A percentile compares a stretch with the other conserved stretches of the same genome.
Conservation (phyloP, 1,139 yeast genomes). For the Sugiyamaella grinbergsii region DNA sequence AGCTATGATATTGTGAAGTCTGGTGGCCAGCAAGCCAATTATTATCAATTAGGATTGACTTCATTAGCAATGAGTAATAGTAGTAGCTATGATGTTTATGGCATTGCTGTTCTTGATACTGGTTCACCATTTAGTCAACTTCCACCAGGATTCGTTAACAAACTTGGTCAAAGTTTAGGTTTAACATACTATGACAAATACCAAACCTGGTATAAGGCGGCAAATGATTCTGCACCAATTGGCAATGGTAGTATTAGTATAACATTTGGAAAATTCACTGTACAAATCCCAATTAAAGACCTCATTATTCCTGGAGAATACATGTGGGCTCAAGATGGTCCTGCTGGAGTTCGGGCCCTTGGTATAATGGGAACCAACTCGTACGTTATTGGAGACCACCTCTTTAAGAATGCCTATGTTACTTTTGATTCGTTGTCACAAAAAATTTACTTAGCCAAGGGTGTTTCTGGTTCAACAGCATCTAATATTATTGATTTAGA, state of each 20-base stretch:
- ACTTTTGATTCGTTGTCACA: slow-evolving; percentile 68
- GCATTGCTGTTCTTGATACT: slow-evolving; percentile 54
- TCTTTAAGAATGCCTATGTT: slow-evolving; percentile 67
- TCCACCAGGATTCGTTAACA: slow-evolving; percentile 39
- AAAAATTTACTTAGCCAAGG: slow-evolving; percentile 65
- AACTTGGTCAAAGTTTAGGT: slow-evolving; percentile 34
- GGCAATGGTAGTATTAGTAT: slow-evolving; percentile 29
- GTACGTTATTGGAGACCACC: slow-evolving; percentile 66
- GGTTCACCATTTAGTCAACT: slow-evolving; percentile 42
- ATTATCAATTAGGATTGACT: slow-evolving; percentile 34
- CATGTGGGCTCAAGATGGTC: slow-evolving; percentile 41
- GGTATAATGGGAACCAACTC: slow-evolving; percentile 37
- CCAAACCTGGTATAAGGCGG: slow-evolving; percentile 36
- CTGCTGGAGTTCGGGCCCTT: slow-evolving; percentile 36
- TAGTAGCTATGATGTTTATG: slow-evolving; percentile 40
- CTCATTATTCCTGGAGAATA: slow-evolving; percentile 41
- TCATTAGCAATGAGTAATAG: slow-evolving; percentile 30
- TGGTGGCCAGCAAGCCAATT: slow-evolving; percentile 24
- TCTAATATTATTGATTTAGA: slow-evolving; percentile 27
- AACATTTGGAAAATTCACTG: slow-evolving; percentile 36
- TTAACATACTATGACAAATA: slow-evolving; percentile 34
- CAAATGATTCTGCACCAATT: slow-evolving; percentile 21
- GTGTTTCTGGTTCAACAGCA: slow-evolving; percentile 33
- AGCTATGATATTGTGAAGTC: slow-evolving; percentile 30
- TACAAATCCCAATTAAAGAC: slow-evolving; percentile 35